Evolutionary conservation across 2,329 filamentous ascomycete species (phyloP), one percentile per base, ranked within the genome.

Genomic region (Simplicillium sp.): DNA sequence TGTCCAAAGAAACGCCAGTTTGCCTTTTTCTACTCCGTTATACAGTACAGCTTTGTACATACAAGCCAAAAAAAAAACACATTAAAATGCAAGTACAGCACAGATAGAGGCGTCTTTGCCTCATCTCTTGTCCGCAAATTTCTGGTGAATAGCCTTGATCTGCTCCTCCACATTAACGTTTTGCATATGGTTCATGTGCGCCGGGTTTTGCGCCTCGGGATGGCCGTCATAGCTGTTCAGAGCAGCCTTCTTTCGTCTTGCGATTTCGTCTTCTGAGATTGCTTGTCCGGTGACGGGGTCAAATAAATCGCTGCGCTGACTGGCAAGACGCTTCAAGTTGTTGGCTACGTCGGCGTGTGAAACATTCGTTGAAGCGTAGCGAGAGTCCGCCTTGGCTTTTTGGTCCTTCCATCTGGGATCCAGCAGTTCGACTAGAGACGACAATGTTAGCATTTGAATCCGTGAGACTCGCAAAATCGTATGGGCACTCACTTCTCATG

Each of bases 381-480:
- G 82, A 11, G 84, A 80, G 36, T 95, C 87, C 13, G 86, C 80
- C 59, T 94, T 94, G 43, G 86, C 84, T 51, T 88, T 87, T 59
- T 97, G 89, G 58, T 96, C 89, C 59, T 94, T 94, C 89, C 90
- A 97, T 44, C 84, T 78, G 1, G 90, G 90, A 58, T 97, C 90
- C 44, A 96, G 75, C 36, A 96, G 74, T 64, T 97, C 90, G 57
- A 97, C 84, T 84, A 34, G 66, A 15, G 20, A 5, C 5, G 20
- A 14, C 5, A 20, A 25, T n/a, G 50, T 70, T 60, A 73, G 62
- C 47, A 45, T 43, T 2, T 29, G 29, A 14, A 4, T 17, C 38
- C 18, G 20, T 16, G 9, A 6, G 6, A 25, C 28, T 31, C 7
- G 2, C 4, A 12, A 28, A 15, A 16, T 14, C 3, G 9, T 9